Base-by-base conservation (phyloP, 306 rosid genomes). In the Begonia fuchsioides region DNA sequence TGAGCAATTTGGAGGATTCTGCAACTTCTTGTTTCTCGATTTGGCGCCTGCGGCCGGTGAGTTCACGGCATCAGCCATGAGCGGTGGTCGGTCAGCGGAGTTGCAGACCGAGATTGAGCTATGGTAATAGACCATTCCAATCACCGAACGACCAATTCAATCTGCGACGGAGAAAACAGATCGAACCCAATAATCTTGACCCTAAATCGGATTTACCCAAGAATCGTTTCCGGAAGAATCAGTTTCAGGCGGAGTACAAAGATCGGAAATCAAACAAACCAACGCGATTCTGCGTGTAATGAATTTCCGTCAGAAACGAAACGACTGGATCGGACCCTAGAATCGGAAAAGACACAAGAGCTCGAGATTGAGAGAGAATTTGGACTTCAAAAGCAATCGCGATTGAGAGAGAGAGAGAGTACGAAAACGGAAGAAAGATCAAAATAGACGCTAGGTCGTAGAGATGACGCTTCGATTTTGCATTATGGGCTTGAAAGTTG, bases 21-120 rank as follows among this genome's bases (percentile, higher is more conserved):
- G 55, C 39, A 41, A 19, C 68, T 71, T 92, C 38, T 76, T 68
- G 68, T 66, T 58, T 65, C 75, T 54, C 2, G 81, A 72, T 73
- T 80, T 80, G 6, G 71, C 64, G 59, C 65, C 64, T 4, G 78
- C 41, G 57, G 74, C 82, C 40, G 73, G 14, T 43, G 71, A 65
- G 61, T 61, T 59, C 64, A 61, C 50, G 8, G 92, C 71, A 64
- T 73, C 78, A 17, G 84, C 67, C 94, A 81, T 75, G 47, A 60
- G 11, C 43, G 77, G 57, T 4, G 66, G 20, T 58, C 73, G 93
- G 75, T 84, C 97, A 72, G 81, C 78, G 65, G 86, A 82, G 55
- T 82, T 82, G 82, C 95, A 85, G 79, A 82, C 85, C 73, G 94
- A 85, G 67, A 92, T 79, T 74, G 94, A 82, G 74, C 68, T 77